Percentiles rank a stretch among this genome's conserved stretches.
Evolutionary conservation across 108 stramenopile species (phyloP).

Genomic region (Craspedostauros australis): DNA sequence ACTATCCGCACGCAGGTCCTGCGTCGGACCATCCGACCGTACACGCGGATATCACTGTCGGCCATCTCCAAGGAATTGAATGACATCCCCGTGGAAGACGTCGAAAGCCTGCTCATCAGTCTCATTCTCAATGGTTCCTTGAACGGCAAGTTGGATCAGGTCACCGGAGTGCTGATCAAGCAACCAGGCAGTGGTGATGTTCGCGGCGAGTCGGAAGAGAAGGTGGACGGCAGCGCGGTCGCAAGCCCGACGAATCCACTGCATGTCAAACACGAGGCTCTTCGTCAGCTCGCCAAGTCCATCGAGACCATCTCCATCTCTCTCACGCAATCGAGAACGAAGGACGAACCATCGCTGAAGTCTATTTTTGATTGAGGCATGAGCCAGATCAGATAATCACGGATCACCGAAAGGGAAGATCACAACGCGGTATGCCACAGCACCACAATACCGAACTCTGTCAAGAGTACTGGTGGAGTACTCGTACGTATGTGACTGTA

Average conservation of each 20-base stretch:
- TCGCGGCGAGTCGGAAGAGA: not conserved
- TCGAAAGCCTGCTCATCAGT: conserved; percentile 80
- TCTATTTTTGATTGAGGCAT: not conserved
- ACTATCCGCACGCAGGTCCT: conserved; percentile 91
- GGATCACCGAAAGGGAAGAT: not conserved
- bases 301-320: conserved; percentile 14
- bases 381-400: not conserved
- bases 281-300: conserved; percentile 13
- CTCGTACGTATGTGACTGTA: too few relatives aligned
- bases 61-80: conserved; percentile 82
- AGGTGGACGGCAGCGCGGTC: not conserved
- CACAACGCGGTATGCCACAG: too few relatives aligned
- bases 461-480: too few relatives aligned
- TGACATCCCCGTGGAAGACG: conserved; percentile 74
- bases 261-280: conserved; percentile 16
- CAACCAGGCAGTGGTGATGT: conserved; percentile 16
- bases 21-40: conserved; percentile 75
- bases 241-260: not conserved
- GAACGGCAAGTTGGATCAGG: conserved; percentile 75
- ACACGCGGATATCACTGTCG: conserved; percentile 73
- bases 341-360: conserved; percentile 6
- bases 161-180: conserved; percentile 46
- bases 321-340: conserved; percentile 21
- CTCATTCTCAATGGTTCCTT: conserved; percentile 84
- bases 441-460: too few relatives aligned